Evolutionary conservation across 139 green algal species (phyloP).

Genomic region (Limnomonas spitsbergensis): DNA sequence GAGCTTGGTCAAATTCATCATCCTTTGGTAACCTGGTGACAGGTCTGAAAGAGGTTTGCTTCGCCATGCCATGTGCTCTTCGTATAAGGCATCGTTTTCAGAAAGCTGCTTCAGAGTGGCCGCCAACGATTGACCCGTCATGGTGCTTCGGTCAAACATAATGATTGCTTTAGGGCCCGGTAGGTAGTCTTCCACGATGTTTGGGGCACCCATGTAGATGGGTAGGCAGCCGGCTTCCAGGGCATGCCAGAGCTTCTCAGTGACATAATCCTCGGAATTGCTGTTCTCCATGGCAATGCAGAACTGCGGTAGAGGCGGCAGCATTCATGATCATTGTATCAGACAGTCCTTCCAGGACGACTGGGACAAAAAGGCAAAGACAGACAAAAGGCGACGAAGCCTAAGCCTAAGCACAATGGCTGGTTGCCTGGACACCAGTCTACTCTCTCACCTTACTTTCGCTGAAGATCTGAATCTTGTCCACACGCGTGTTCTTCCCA

Average conservation of each 20-base stretch:
- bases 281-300: conserved; percentile 27
- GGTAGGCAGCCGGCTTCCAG: conserved; percentile 28
- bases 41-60: not conserved
- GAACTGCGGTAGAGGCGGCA: conserved; percentile 17
- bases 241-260: conserved; percentile 34
- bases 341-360: not conserved
- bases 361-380: too few species aligned
- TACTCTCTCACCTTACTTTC: not conserved
- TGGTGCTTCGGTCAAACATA: not conserved
- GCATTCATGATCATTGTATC: not conserved
- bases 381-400: too few species aligned
- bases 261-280: conserved; percentile 29
- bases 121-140: not conserved
- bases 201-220: conserved; percentile 33
- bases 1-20: not conserved
- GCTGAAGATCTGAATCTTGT: not conserved
- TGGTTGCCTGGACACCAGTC: too few species aligned
- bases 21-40: not conserved
- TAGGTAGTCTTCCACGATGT: conserved; percentile 17
- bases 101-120: not conserved
- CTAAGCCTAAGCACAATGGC: too few species aligned
- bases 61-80: conserved; percentile 19
- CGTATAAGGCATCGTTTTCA: not conserved
- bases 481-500: not conserved
- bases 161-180: conserved; percentile 3